Evolutionary conservation across 352 stramenopile genomes (phyloP).

Genomic region (Phytophthora colocasiae): DNA sequence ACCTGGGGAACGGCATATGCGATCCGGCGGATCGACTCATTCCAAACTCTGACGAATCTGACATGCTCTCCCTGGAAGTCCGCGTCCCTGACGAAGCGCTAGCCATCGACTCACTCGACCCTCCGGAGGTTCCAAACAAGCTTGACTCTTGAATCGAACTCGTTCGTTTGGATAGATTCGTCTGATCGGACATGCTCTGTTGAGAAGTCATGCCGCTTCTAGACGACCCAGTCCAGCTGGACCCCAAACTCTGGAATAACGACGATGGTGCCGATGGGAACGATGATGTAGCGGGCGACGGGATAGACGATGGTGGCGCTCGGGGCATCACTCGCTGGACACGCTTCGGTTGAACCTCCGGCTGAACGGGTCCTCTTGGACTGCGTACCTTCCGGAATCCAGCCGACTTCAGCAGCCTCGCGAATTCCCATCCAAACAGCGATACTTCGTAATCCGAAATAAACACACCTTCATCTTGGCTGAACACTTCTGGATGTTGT

Average conservation of each 20-base stretch:
- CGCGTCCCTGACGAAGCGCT: background rate
- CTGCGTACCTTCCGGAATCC: background rate
- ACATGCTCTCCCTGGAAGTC: background rate
- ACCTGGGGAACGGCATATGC: background rate
- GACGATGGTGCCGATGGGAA: background rate
- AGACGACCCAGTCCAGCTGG: too few relatives aligned
- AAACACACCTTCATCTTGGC: background rate
- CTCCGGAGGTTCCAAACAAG: background rate
- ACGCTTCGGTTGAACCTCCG: too few relatives aligned
- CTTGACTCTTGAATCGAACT: background rate
- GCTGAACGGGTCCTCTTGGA: background rate
- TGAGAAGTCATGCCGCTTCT: too few relatives aligned
- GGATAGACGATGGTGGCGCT: too few relatives aligned
- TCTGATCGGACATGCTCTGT: background rate
- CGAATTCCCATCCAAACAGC: background rate
- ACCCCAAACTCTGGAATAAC: background rate
- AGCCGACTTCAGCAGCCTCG: background rate
- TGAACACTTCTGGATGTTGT: background rate
- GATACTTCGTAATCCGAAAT: background rate
- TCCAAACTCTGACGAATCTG: background rate
- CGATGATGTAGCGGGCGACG: background rate
- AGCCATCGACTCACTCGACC: background rate
- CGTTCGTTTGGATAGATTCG: background rate
- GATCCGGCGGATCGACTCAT: background rate
- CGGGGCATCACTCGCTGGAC: too few relatives aligned